Base-by-base conservation (phyloP, 2,329 filamentous ascomycete genomes). In the Elsinoe australis region DNA sequence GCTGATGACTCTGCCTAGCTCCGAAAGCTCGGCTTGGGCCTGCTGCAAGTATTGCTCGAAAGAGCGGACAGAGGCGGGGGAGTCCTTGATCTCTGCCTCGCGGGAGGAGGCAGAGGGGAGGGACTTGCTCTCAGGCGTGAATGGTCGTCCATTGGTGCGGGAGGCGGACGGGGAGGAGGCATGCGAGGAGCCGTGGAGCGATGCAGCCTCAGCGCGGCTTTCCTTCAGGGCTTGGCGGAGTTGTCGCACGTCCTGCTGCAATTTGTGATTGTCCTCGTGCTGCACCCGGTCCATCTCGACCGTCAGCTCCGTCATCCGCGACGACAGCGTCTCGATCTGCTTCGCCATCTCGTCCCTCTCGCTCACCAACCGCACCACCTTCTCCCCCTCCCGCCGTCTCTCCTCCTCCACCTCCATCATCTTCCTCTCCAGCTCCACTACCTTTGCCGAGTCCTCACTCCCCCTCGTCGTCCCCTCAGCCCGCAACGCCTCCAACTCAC, bases 1-100 rank as follows among this genome's bases (percentile, higher is more conserved):
- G 14, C 53, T 61, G 45, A 64, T 64, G 22, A 60, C 59, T 29
- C 55, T 61, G 9, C 61, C 61, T 3, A 64, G 58, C 34, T 64
- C 59, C 3, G 58, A 61, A 5, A 63, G 57, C 35, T 64, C 62
- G 3, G 55, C 47, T 33, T 62, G 54, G 12, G 62, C 59, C 29
- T 59, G 55, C n/a, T 57, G 53, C 7, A 64, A 56, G 38, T 64
- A 64, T n/a, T 63, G 59, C 32, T 65, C 61, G 46, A 65, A 64
- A 3, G 61, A 63, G 28, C 51, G 22, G 2, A n/a, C 17, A 15
- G 39, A 44, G 7, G 18, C 21, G 14, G 39, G 39, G 26, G 24
- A 19, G 10, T 28, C 24, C 7, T 31, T 44, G 39, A 17, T 17
- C 18, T 22, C 36, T 26, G n/a, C 21, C 24, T 36, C 26, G 3